phyloP scores from a whole-genome alignment of 345 rosid genomes.

The Bruguiera gymnorhiza region DNA sequence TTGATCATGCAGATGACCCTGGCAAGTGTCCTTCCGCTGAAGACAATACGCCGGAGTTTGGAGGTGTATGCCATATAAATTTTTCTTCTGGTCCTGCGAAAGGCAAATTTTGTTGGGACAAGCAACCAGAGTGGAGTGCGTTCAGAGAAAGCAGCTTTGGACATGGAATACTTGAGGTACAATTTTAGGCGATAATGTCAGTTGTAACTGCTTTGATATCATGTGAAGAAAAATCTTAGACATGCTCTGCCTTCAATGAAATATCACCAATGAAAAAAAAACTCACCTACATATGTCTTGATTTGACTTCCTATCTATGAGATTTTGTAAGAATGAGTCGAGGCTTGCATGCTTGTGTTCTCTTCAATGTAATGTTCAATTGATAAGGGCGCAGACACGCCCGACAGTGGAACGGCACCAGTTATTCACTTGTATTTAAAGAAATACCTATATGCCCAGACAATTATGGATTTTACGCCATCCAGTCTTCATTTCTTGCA shows the following conservation, averaged over 20 bases:
- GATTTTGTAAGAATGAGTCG: too few species aligned
- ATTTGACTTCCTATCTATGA: too few species aligned
- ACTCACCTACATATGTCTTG: too few species aligned
- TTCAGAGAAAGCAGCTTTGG: conserved; percentile 91
- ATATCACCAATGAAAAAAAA: too few species aligned
- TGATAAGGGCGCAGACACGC: too few species aligned
- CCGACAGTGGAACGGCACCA: too few species aligned
- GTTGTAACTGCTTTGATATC: background rate
- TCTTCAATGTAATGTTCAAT: too few species aligned
- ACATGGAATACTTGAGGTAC: conserved; percentile 81
- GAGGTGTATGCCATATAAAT: conserved; percentile 62
- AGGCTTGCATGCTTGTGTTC: too few species aligned
- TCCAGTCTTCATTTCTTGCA: background rate
- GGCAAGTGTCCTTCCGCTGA: conserved; percentile 70
- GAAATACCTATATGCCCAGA: background rate
- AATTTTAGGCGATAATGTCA: background rate
- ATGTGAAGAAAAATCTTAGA: background rate
- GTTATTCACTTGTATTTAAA: background rate
- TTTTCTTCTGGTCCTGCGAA: conserved; percentile 76
- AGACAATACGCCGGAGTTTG: conserved; percentile 62
- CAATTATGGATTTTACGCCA: background rate
- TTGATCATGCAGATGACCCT: conserved; percentile 68
- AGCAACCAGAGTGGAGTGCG: conserved; percentile 87
- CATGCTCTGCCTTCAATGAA: too few species aligned
- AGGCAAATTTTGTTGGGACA: conserved; percentile 76